phyloP scores from a whole-genome alignment of 306 rosid species.

The Pueraria montana region DNA sequence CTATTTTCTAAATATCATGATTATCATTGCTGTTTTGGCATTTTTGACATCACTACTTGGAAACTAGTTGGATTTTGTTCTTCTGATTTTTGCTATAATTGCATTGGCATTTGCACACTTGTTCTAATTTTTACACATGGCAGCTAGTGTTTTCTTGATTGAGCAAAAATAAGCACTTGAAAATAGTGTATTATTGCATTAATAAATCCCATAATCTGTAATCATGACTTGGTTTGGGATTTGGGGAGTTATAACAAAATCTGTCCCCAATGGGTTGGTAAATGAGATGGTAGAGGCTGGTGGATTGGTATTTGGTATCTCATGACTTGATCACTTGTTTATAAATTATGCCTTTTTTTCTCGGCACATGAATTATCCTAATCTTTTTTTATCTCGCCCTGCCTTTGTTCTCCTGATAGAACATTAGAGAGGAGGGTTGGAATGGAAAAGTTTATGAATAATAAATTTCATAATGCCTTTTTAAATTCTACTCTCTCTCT shows the following conservation, averaged over 20 bases:
- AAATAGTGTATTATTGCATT: slow-evolving; percentile 19
- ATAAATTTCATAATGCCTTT: not conserved
- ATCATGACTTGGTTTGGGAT: not conserved
- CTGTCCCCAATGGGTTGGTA: slow-evolving; percentile 18
- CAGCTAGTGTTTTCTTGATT: slow-evolving; percentile 19
- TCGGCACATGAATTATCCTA: not conserved
- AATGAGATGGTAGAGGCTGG: slow-evolving; percentile 7
- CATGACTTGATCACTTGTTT: not conserved
- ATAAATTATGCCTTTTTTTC: not conserved
- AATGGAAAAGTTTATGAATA: not conserved
- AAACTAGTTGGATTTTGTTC: slow-evolving; percentile 56
- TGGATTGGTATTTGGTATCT: not conserved
- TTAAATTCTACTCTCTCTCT: not conserved
- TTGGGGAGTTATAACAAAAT: slow-evolving; percentile 21
- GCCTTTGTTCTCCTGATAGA: not conserved
- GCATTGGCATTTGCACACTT: slow-evolving; percentile 32
- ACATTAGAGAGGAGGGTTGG: not conserved
- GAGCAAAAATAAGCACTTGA: not conserved
- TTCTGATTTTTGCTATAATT: slow-evolving; percentile 36
- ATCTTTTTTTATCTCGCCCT: not conserved
- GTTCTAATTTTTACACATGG: slow-evolving; percentile 10
- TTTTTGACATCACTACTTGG: slow-evolving; percentile 82
- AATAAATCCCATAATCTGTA: not conserved
- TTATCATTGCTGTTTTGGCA: slow-evolving; percentile 81
- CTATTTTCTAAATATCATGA: slow-evolving; percentile 81